A percentile compares a stretch with the other conserved stretches of the same genome.
Evolutionary conservation across 2,329 filamentous ascomycete genomes (phyloP).

Genomic region (Colletotrichum sp.): DNA sequence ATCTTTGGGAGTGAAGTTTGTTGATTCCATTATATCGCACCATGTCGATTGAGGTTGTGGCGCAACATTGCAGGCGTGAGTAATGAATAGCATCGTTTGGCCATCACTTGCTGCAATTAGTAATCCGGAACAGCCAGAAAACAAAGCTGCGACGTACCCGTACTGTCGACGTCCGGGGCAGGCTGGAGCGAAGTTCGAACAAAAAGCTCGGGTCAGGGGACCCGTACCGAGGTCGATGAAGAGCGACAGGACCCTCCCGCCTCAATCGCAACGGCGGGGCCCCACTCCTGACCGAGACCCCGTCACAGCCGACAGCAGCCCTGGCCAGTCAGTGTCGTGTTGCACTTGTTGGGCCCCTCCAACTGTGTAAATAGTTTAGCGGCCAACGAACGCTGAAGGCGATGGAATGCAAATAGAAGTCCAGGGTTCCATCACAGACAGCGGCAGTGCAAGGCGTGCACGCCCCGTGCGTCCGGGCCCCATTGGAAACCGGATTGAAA

Average conservation of each 20-base stretch:
- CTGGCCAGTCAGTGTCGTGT: background rate
- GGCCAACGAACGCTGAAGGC: background rate
- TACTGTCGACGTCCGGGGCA: background rate
- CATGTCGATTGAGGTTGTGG: background rate
- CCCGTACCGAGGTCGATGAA: slow-evolving; percentile 7
- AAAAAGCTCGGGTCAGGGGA: background rate
- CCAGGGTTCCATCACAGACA: background rate
- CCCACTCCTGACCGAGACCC: slow-evolving; percentile 3
- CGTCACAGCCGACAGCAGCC: background rate
- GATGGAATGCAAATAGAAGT: background rate
- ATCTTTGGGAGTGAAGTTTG: background rate
- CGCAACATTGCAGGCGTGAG: background rate
- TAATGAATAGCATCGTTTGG: background rate
- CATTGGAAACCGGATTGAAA: slow-evolving; percentile 21
- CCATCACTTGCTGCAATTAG: background rate
- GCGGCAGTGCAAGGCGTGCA: slow-evolving; percentile 1
- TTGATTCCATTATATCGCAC: background rate
- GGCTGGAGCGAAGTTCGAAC: background rate
- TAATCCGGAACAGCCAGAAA: background rate
- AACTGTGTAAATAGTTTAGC: background rate
- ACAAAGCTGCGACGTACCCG: background rate
- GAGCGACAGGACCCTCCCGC: background rate
- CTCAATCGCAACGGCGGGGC: background rate
- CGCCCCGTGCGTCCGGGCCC: slow-evolving; percentile 3
- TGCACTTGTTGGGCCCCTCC: background rate